phyloP scores from a whole-genome alignment of 192 early-diverging fungal species.

The Gonapodya prolifera region DNA sequence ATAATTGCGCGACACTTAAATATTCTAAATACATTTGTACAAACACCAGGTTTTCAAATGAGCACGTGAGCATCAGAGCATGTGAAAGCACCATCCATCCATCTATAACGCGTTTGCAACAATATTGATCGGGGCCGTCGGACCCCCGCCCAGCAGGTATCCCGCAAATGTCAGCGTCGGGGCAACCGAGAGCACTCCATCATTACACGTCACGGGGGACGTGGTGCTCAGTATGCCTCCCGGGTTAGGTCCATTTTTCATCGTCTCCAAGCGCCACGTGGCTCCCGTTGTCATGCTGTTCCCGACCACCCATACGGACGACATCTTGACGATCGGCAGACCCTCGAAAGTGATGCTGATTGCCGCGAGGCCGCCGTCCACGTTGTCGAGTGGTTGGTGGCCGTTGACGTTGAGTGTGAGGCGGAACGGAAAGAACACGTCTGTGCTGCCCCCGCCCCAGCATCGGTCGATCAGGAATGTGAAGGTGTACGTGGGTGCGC shows the following conservation, averaged over 20 bases:
- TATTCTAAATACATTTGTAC: background rate
- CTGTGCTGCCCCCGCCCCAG: background rate
- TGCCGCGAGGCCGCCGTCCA: background rate
- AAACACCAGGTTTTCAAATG: no score
- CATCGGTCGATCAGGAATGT: background rate
- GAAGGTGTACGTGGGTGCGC: background rate
- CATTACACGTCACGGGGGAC: background rate
- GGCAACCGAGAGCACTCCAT: background rate
- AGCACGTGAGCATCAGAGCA: background rate
- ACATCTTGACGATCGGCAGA: background rate
- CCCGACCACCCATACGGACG: background rate
- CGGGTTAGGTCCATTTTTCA: background rate
- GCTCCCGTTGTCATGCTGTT: background rate
- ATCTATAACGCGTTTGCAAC: background rate
- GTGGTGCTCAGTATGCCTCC: background rate
- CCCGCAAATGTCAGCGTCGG: background rate
- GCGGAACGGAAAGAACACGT: background rate
- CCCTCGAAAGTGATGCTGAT: background rate
- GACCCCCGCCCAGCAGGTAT: background rate
- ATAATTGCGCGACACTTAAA: background rate
- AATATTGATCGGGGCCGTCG: background rate
- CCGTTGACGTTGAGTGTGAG: background rate
- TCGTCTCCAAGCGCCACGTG: background rate
- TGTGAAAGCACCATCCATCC: background rate
- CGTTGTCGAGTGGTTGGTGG: background rate